phyloP scores from a whole-genome alignment of 768 basidiomycete genomes.

The Russula lepida region DNA sequence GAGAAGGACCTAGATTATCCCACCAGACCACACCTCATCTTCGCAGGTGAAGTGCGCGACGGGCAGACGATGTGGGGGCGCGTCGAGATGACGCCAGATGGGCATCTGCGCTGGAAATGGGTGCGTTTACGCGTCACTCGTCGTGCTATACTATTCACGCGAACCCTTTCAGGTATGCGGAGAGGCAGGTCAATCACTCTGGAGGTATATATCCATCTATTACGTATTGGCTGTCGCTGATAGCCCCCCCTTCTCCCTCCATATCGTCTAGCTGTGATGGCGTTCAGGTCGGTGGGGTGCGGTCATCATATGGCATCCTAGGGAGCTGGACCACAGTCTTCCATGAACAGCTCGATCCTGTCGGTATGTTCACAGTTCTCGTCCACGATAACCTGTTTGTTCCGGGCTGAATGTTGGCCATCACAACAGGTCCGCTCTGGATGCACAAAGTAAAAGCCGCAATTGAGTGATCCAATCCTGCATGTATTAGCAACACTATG shows the following conservation, averaged over 20 bases:
- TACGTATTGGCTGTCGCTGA: not conserved
- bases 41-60: conserved; percentile 44
- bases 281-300: conserved; percentile 51
- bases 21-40: conserved; percentile 44
- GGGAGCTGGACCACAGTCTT: conserved; percentile 44
- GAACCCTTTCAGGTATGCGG: conserved; percentile 3
- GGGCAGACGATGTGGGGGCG: conserved; percentile 42
- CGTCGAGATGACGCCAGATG: conserved; percentile 49
- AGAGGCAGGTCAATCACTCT: conserved; percentile 26
- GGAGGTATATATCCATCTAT: conserved; percentile 13
- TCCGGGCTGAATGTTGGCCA: not conserved
- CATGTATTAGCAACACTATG: not conserved
- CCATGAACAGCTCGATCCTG: conserved; percentile 40
- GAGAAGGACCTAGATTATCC: conserved; percentile 42
- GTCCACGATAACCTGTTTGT: not conserved
- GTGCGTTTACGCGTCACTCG: conserved; percentile 32
- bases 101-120: conserved; percentile 54
- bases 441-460: conserved; percentile 22
- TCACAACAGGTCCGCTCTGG: conserved; percentile 26
- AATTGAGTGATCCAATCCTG: not conserved
- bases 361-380: conserved; percentile 30
- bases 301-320: conserved; percentile 51
- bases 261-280: conserved; percentile 42
- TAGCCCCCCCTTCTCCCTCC: too few species aligned
- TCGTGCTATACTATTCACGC: not conserved